A percentile compares a stretch with the other conserved stretches of the same genome.
Conservation (phyloP, 192 early-diverging fungal genomes). For the Phlyctochytrium arcticum region DNA sequence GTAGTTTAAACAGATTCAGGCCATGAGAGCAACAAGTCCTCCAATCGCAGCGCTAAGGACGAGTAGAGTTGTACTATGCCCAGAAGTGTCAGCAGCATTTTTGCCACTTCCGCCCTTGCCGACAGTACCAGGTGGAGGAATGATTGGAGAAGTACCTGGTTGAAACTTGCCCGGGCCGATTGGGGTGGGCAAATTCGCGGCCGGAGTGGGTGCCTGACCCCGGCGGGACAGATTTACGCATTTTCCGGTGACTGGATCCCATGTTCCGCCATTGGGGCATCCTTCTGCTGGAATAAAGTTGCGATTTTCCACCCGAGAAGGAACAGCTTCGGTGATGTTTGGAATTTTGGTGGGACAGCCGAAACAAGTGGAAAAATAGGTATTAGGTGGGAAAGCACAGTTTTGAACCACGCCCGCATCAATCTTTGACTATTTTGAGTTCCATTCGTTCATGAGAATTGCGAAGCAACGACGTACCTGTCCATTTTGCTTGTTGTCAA, state of each 20-base stretch:
- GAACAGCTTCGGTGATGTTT: conserved; percentile 15
- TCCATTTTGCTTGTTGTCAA: conserved; percentile 34
- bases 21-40: no score
- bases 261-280: conserved; percentile 16
- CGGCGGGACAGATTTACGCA: conserved; percentile 18
- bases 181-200: conserved; percentile 16
- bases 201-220: conserved; percentile 14
- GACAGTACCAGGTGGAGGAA: background rate
- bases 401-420: conserved; percentile 1
- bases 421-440: background rate
- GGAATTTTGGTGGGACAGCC: conserved; percentile 28
- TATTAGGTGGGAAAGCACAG: conserved; percentile 16
- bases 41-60: no score
- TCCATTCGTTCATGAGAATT: background rate
- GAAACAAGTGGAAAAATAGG: conserved; percentile 31
- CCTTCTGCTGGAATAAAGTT: conserved; percentile 11
- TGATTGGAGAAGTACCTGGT: conserved; percentile 15
- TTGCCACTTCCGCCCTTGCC: background rate
- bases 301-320: background rate
- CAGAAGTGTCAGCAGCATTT: no score
- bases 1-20: no score
- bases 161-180: conserved; percentile 11
- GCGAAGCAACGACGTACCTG: background rate
- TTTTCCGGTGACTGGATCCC: conserved; percentile 18
- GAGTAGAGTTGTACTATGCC: no score